These are phyloP conservation scores for Babesia gibsoni DNA, from an alignment of 169 alveolate genomes.

Conservation along the genomic window DNA sequence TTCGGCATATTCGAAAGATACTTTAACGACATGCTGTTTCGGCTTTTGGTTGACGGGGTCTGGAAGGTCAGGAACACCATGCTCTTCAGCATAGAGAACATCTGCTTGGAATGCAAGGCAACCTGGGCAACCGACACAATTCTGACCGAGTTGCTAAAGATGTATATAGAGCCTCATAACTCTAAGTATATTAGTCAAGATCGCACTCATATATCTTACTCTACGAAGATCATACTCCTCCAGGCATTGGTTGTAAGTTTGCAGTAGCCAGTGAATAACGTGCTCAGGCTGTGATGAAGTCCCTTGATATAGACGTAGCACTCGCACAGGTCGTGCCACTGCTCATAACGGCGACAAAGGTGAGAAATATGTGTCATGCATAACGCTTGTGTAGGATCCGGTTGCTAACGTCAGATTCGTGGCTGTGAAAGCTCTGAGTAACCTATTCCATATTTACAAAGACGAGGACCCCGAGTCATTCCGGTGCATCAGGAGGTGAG, in stretches of 20 bases:
- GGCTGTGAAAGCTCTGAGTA: slow-evolving; percentile 47
- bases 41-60: slow-evolving; percentile 49
- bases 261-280: neutral
- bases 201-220: slow-evolving; percentile 17
- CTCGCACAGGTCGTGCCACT: slow-evolving; percentile 57
- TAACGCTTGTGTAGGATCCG: slow-evolving; percentile 13
- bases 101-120: slow-evolving; percentile 42
- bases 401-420: slow-evolving; percentile 57
- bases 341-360: slow-evolving; percentile 37
- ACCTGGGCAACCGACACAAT: slow-evolving; percentile 48
- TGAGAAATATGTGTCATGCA: neutral
- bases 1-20: slow-evolving; percentile 23
- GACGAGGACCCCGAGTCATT: slow-evolving; percentile 51
- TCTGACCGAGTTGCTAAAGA: slow-evolving; percentile 21
- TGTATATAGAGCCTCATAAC: slow-evolving; percentile 39
- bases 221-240: slow-evolving; percentile 41
- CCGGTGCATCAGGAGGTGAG: slow-evolving; percentile 29
- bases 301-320: slow-evolving; percentile 43
- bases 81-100: slow-evolving; percentile 25
- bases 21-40: slow-evolving; percentile 31
- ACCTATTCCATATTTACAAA: slow-evolving; percentile 51
- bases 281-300: slow-evolving; percentile 59
- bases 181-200: slow-evolving; percentile 16
- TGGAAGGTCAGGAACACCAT: slow-evolving; percentile 63
- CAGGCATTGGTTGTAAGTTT: slow-evolving; percentile 61